phyloP scores from a whole-genome alignment of 2,329 filamentous ascomycete species.

The Phoma herbarum region DNA sequence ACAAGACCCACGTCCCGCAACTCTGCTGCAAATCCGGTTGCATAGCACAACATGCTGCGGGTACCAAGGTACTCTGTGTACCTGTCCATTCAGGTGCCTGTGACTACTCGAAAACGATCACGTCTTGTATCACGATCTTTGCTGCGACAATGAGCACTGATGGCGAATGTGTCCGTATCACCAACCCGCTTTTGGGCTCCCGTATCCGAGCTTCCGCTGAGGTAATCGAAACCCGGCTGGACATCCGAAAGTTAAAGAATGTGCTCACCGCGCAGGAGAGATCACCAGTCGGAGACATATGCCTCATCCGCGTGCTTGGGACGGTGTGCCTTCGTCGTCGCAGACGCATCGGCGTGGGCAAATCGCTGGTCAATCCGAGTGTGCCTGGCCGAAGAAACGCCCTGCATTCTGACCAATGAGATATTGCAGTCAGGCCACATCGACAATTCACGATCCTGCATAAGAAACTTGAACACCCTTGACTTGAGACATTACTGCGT shows the following conservation, averaged over 20 bases:
- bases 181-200: conserved; percentile 25
- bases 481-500: conserved; percentile 29
- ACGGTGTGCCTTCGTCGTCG: conserved; percentile 23
- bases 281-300: conserved; percentile 31
- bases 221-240: conserved; percentile 35
- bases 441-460: conserved; percentile 27
- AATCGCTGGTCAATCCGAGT: conserved; percentile 12
- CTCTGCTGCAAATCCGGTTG: conserved; percentile 21
- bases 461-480: conserved; percentile 21
- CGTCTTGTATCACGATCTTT: conserved; percentile 29
- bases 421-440: conserved; percentile 24
- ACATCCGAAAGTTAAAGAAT: conserved; percentile 24
- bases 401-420: conserved; percentile 33
- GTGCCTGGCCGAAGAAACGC: conserved; percentile 3
- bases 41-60: conserved; percentile 9
- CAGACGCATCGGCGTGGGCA: conserved; percentile 23
- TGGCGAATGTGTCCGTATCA: conserved; percentile 29
- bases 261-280: conserved; percentile 27
- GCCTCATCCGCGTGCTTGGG: conserved; percentile 15
- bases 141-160: conserved; percentile 30
- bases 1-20: conserved; percentile 38
- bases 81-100: conserved; percentile 35
- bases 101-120: conserved; percentile 27
- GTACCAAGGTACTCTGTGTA: conserved; percentile 15
- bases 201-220: conserved; percentile 27